Evolutionary conservation across 2,329 filamentous ascomycete species (phyloP), one percentile per base, ranked within the genome.

Genomic region (Cryphonectria japonica): DNA sequence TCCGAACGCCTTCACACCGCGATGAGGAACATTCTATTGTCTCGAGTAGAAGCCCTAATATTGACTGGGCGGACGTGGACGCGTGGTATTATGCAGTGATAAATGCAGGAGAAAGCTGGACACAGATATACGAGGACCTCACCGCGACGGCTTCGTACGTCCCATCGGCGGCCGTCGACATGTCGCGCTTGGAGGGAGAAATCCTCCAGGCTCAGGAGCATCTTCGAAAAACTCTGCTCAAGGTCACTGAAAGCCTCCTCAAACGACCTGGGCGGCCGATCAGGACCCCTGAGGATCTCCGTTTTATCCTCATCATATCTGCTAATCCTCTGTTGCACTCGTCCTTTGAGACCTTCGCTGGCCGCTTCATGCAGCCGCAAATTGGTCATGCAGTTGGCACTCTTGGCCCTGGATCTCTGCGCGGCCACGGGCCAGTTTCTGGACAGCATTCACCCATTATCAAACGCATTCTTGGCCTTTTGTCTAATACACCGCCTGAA

Each of bases 361-460:
- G 86, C 14, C 73, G 82, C 1, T 78, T 83, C 6, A 79, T 83
- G 39, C 78, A 79, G 57, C 77, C 78, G 8, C 39, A 34, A 61
- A 63, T 57, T 13, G 76, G 72, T 50, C 75, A 75, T 69, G 69
- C 7, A 43, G 54, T 16, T 61, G 61, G 61, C 8, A 52, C 46
- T 14, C 41, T 73, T 5, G 68, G 72, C 3, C 62, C 70, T 2
- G 67, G 67, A 52, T 32, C 71, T 32, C 37, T 71, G 66, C 78
- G 82, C 7, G 80, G 78, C 52, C 79, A 81, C 2, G 84, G 84
- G 0, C 85, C 82, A 9, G 77, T 84, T 14, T 84, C 88, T 37
- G 91, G 91, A 1, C 89, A 93, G 71, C 92, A 97, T 80, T 94
- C 93, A 2, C 92, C 92, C 5, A 92, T 97, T 68, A 88, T 97